Evolutionary conservation across 208 protist species (phyloP).

Genomic region (Leishmania braziliensis): DNA sequence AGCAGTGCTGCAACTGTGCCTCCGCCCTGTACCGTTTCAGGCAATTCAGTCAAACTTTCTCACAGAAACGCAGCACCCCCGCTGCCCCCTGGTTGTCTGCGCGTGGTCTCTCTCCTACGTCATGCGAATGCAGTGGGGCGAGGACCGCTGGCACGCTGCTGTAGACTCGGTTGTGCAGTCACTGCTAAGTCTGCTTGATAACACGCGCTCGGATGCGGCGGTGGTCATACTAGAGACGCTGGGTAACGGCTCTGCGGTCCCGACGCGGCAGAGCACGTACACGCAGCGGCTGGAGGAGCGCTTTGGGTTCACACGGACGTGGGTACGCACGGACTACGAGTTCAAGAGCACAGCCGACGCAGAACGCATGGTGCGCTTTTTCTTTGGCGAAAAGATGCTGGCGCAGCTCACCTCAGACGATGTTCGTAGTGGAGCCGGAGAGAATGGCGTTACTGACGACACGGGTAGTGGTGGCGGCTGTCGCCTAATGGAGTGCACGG

Average conservation of each 20-base stretch:
- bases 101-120: constrained; percentile 89
- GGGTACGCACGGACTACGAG: constrained; percentile 85
- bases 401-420: constrained; percentile 18
- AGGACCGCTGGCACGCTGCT: constrained; percentile 60
- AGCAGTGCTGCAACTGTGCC: constrained; percentile 38
- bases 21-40: constrained; percentile 56
- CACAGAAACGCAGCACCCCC: constrained; percentile 32
- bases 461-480: neutral
- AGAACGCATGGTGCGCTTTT: constrained; percentile 69
- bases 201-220: constrained; percentile 36
- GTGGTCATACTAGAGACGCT: constrained; percentile 85
- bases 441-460: neutral
- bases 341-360: constrained; percentile 61
- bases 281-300: constrained; percentile 56
- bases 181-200: constrained; percentile 45
- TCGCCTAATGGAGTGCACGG: constrained; percentile 79
- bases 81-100: constrained; percentile 63
- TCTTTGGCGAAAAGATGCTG: constrained; percentile 64
- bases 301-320: constrained; percentile 59
- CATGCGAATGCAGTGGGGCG: constrained; percentile 78
- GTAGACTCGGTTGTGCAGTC: constrained; percentile 51
- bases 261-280: constrained; percentile 72
- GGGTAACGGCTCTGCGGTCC: constrained; percentile 54
- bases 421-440: neutral
- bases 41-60: constrained; percentile 52